Evolutionary conservation across 345 rosid species (phyloP), one percentile per base, ranked within the genome.

Genomic region (Hypericum perforatum): DNA sequence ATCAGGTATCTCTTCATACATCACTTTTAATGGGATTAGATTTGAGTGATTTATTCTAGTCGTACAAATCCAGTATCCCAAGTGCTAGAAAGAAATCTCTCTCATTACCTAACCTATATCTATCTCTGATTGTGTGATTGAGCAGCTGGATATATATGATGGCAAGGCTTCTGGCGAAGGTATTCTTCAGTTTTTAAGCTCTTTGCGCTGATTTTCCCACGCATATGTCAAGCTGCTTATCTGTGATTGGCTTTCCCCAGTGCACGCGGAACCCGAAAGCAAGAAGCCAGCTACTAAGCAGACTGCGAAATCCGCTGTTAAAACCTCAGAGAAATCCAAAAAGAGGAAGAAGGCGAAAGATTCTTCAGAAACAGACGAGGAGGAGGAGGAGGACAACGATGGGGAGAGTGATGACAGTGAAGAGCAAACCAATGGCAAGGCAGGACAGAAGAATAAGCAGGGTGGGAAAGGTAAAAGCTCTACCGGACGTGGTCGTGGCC

Each of bases 131-230:
- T 22, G 32, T 22, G 1, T 22, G 32, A 22, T 22, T 68, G 53
- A 44, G 64, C 92, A 91, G 98, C 85, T 91, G 43, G 96, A 91
- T 57, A 43, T 78, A 32, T 69, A 85, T 38, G 96, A 91, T 40
- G 98, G 95, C 39, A 81, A 91, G 73, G 87, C 81, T 54, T 57
- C 80, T 47, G 72, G 70, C 54, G 96, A 79, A 87, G 96, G 88
- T 86, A 70, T 13, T 65, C 13, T 43, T 22, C 4, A 22, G 32
- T 22, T 22, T 22, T 22, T 22, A 22, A 22, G 32, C 32, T 22
- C 32, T 22, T 22, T 22, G 32, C 32, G 32, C 32, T 22, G 32
- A 1, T 22, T 22, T 22, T 22, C 32, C 32, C 32, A n/a, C n/a
- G n/a, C n/a, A n/a, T n/a, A n/a, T n/a, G n/a, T n/a, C n/a, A n/a